Base-by-base conservation (phyloP, 75 land plant species). In the Pinus tabuliformis region DNA sequence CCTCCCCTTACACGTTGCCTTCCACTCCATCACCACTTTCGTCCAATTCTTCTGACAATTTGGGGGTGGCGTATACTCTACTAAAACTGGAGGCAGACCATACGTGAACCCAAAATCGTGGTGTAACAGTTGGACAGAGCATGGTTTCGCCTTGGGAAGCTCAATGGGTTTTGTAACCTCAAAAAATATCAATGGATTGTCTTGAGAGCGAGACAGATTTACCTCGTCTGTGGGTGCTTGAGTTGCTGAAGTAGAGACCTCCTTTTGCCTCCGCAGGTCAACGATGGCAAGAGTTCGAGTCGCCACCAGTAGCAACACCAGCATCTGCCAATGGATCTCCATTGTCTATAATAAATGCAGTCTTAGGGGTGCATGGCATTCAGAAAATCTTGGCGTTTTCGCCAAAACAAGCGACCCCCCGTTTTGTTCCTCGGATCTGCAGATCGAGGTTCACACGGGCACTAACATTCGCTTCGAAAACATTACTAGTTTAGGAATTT, bases 71-170 rank as follows among this genome's bases (percentile, higher is more conserved):
- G 49, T 77, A 77, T 92, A 90, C 30, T 62, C 12, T 5, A 78
- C 87, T 12, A 58, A 63, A 17, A 86, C 88, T 5, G 92, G 95
- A 52, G 92, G 85, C 33, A 75, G 56, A 1, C 85, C 85, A 57
- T 78, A 77, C 54, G 90, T 90, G 79, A 26, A 78, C 72, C 80
- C 90, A 73, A 92, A 92, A 63, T 85, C 86, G 58, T 90, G 88
- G 21, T 79, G 84, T 36, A 92, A 75, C 30, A 92, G 26, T 12
- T 49, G 64, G 62, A 75, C 24, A 9, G 90, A 85, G 56, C 86
- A 89, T 49, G 91, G 91, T 5, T 64, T 77, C 28, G 83, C 79
- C 3, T 81, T 59, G 78, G 91, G 86, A 26, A 65, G 58, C 14
- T 62, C 26, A 73, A 86, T 86, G 56, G 91, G 91, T 61, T 81